phyloP scores from a whole-genome alignment of 2,329 filamentous ascomycete genomes.

The Sarocladium strictum region DNA sequence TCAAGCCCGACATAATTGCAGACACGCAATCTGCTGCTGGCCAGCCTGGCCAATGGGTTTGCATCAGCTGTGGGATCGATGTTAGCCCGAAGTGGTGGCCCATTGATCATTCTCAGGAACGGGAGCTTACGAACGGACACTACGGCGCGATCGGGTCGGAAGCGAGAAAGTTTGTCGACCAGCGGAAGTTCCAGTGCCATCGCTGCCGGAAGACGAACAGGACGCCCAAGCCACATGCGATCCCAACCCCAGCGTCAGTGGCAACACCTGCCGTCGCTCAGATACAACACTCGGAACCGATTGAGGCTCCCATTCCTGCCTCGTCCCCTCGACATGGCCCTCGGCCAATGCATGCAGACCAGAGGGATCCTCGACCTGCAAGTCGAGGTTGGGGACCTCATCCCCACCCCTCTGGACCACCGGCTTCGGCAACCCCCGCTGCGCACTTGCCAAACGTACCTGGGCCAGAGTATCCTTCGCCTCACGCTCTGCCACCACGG shows the following conservation, averaged over 20 bases:
- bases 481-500: background rate
- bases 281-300: background rate
- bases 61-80: slow-evolving; percentile 61
- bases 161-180: slow-evolving; percentile 52
- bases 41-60: slow-evolving; percentile 47
- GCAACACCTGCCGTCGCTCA: background rate
- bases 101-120: slow-evolving; percentile 46
- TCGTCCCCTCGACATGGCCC: background rate
- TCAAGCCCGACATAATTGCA: background rate
- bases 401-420: background rate
- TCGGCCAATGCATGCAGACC: background rate
- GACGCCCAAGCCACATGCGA: slow-evolving; percentile 28
- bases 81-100: slow-evolving; percentile 71
- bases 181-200: slow-evolving; percentile 65
- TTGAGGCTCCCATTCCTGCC: background rate
- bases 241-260: slow-evolving; percentile 19
- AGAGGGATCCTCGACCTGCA: background rate
- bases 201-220: slow-evolving; percentile 59
- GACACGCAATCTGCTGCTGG: slow-evolving; percentile 21
- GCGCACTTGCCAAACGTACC: slow-evolving; percentile 11
- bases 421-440: slow-evolving; percentile 6
- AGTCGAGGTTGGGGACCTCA: slow-evolving; percentile 5
- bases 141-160: slow-evolving; percentile 46
- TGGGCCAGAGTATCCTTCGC: slow-evolving; percentile 5
- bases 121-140: slow-evolving; percentile 45